Percentiles rank a stretch among this genome's conserved stretches.
Conservation (phyloP, 495 filamentous ascomycete genomes). For the Amorphotheca resinae region DNA sequence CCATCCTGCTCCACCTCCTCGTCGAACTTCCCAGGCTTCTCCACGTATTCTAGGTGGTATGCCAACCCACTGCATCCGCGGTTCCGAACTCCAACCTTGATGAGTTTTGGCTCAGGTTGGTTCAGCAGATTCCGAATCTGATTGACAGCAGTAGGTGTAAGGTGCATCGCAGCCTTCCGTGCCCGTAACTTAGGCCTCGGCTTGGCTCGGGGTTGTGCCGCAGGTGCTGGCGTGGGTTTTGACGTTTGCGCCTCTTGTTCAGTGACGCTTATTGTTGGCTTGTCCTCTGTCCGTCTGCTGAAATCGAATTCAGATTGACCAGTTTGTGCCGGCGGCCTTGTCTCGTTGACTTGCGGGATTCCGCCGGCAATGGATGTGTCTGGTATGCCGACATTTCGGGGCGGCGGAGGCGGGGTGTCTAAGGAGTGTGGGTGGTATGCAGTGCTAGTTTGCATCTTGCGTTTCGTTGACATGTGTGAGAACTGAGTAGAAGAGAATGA, state of each 20-base stretch:
- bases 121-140: conserved; percentile 64
- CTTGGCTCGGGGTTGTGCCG: conserved; percentile 22
- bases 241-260: conserved; percentile 58
- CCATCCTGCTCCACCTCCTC: conserved; percentile 92
- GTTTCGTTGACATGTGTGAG: conserved; percentile 43
- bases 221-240: conserved; percentile 26
- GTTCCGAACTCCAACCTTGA: conserved; percentile 89
- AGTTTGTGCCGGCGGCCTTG: conserved; percentile 32
- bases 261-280: conserved; percentile 24
- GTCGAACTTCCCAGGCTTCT: conserved; percentile 76
- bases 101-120: conserved; percentile 77
- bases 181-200: conserved; percentile 59
- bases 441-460: conserved; percentile 59
- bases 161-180: conserved; percentile 81
- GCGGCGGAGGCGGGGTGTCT: conserved; percentile 47
- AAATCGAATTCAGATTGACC: conserved; percentile 20
- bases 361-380: conserved; percentile 57
- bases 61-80: conserved; percentile 89
- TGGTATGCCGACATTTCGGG: conserved; percentile 50
- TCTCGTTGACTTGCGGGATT: conserved; percentile 41
- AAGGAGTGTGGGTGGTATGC: conserved; percentile 68
- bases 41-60: conserved; percentile 94
- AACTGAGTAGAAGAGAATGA: conserved; percentile 52
- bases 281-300: conserved; percentile 7
- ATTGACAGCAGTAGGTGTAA: conserved; percentile 63